Evolutionary conservation across 805 yeast genomes (phyloP), one percentile per base, ranked within the genome.

Genomic region (Cyberlindnera nakhonratchasimensis): DNA sequence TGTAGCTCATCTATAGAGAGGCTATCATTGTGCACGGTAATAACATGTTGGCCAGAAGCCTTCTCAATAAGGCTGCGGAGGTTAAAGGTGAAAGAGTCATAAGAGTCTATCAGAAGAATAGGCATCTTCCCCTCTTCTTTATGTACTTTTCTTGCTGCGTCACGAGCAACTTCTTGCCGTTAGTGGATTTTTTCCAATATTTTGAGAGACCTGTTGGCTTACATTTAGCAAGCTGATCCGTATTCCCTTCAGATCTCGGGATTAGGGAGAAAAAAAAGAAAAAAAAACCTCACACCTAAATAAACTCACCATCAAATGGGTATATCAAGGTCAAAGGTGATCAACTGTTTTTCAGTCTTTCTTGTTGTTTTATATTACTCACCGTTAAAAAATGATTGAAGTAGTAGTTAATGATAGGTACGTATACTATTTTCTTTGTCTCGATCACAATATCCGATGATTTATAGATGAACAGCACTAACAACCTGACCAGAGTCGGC

Each of bases 31-130:
- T 62, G 71, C 21, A 67, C 58, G 4, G 65, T 62, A 8, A 64
- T 52, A 11, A 68, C 72, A 18, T 53, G 56, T 14, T 59, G 50
- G 1, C 52, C 66, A 0, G 84, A 71, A 12, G 82, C 72, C 14
- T 63, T 61, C 47, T 73, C 75, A 19, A 90, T 62, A 17, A 91
- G 72, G 37, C 74, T 71, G 29, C 76, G 75, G 37, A 93, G 72
- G 59, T 93, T 93, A 64, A 77, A 86, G 5, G 96, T 85, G 70
- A 91, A 93, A 3, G 98, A 91, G 62, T 93, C 99, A 60, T 93
- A 90, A 2, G 97, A 90, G 62, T 93, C 99, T 12, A 93, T 76
- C 34, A 88, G 72, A 10, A 88, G 75, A 40, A 87, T 74, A 1
- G 74, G 48, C 77, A 73, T 72, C 25, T 12, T 7, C 29, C n/a